phyloP scores from a whole-genome alignment of 257 asterid genomes.

The Agastache rugosa region DNA sequence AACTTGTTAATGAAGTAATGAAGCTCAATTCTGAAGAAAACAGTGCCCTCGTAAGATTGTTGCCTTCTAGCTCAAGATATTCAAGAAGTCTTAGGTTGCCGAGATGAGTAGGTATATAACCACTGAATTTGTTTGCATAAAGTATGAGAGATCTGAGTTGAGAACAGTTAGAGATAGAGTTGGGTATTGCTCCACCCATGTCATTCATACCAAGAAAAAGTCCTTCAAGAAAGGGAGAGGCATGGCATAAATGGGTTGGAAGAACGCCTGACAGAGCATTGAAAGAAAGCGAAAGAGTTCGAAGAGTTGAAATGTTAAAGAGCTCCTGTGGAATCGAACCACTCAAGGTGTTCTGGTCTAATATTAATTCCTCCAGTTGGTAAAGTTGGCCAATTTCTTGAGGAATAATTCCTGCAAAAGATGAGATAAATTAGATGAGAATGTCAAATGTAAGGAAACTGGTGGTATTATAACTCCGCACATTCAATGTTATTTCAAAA shows the following conservation, averaged over 20 bases:
- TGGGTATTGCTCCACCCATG: constrained; percentile 40
- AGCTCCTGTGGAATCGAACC: constrained; percentile 37
- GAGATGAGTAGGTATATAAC: not conserved
- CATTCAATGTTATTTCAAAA: too few species aligned
- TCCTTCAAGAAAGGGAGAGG: not conserved
- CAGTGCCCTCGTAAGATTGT: constrained; percentile 13
- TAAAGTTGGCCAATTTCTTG: constrained; percentile 16
- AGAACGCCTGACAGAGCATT: constrained; percentile 37
- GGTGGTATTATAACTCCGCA: too few species aligned
- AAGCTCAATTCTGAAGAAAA: constrained; percentile 28
- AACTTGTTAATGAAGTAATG: not conserved
- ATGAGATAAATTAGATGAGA: too few species aligned
- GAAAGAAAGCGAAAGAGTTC: fast-evolving
- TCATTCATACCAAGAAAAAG: not conserved
- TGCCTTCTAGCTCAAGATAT: not conserved
- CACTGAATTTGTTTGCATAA: too few species aligned
- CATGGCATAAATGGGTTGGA: constrained; percentile 7
- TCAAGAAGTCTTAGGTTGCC: constrained; percentile 36
- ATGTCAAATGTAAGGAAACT: too few species aligned
- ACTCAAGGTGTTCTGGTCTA: not conserved
- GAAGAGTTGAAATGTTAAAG: constrained; percentile 45
- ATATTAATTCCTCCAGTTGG: not conserved
- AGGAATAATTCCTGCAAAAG: constrained; percentile 11
- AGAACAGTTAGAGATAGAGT: too few species aligned
- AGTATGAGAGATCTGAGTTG: too few species aligned